Evolutionary conservation across 208 protist genomes (phyloP).

Genomic region (Endotrypanum monterogeii): DNA sequence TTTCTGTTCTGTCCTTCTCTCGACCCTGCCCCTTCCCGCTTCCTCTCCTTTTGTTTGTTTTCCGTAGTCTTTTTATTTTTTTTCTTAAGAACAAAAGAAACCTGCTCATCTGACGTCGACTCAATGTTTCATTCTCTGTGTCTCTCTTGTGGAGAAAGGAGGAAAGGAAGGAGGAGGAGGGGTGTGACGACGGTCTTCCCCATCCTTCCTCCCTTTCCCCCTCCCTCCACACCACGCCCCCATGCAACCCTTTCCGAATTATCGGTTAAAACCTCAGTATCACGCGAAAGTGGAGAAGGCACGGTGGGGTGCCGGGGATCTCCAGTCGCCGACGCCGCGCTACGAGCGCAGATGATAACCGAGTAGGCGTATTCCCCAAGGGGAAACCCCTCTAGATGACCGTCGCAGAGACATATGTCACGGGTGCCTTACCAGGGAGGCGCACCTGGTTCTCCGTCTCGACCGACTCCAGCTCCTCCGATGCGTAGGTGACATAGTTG

Average conservation of each 20-base stretch:
- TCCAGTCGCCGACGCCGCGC: neutral
- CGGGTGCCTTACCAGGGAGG: slow-evolving; percentile 16
- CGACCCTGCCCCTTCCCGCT: neutral
- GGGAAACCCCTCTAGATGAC: slow-evolving; percentile 4
- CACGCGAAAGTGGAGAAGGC: neutral
- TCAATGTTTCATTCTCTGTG: neutral
- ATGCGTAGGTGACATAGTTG: slow-evolving; percentile 42
- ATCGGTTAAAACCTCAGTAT: neutral
- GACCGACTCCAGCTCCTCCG: slow-evolving; percentile 10
- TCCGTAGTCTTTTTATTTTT: too few relatives aligned
- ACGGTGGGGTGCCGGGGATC: neutral
- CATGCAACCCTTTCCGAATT: too few relatives aligned
- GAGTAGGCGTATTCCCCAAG: neutral
- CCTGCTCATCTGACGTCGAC: neutral
- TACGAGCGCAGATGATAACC: neutral
- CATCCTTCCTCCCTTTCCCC: too few relatives aligned
- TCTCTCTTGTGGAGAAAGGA: too few relatives aligned
- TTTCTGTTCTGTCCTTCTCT: neutral
- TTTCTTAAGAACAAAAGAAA: too few relatives aligned
- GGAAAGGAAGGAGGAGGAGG: too few relatives aligned
- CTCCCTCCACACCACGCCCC: neutral
- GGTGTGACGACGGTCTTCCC: too few relatives aligned
- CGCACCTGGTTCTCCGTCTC: slow-evolving; percentile 52
- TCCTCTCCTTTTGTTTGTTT: too few relatives aligned
- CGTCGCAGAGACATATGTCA: slow-evolving; percentile 12